Base-by-base conservation (phyloP, 1,139 yeast species). In the Debaryomyces sp. region DNA sequence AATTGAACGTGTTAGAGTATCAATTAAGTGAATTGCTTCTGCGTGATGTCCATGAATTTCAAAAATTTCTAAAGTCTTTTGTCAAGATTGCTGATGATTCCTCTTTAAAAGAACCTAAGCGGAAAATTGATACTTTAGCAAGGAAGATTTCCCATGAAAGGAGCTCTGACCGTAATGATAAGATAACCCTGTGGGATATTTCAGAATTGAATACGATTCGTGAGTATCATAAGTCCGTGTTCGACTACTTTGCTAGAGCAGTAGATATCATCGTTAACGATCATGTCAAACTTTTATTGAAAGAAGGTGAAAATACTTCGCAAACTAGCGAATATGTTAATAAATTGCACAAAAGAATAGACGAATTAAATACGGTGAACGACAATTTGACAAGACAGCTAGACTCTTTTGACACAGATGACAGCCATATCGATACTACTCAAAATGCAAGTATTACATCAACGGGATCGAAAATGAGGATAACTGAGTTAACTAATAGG, bases 401-500 rank as follows among this genome's bases (percentile, higher is more conserved):
- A 23, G 66, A 63, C 8, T 36, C 51, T 2, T 34, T 43, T 17
- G 53, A 55, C 21, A 48, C 26, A 3, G 43, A 41, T 6, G 48
- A 46, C 13, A 26, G 40, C 5, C 24, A 29, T n/a, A 41, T 45
- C 24, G 54, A 53, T 7, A 40, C 40, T 6, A 39, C 53, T 4
- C 24, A 23, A 36, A 22, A 23, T 18, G 4, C 33, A 22, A 27
- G 34, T 21, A 36, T 49, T 24, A 48, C 57, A 22, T 60, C 68
- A 6, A 75, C 81, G 22, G 61, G 75, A 46, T 67, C 77, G 37
- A 73, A 70, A 50, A 57, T 84, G 43, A 70, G 90, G 50, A 71
- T 85, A 27, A 85, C 82, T 37, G 91, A 84, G 54, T 61, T 87
- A 39, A 80, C 82, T 40, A 80, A 74, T 50, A 73, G 86, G 55